Evolutionary conservation across 2,329 filamentous ascomycete genomes (phyloP), one percentile per base, ranked within the genome.

Genomic region (Fusarium secorum): DNA sequence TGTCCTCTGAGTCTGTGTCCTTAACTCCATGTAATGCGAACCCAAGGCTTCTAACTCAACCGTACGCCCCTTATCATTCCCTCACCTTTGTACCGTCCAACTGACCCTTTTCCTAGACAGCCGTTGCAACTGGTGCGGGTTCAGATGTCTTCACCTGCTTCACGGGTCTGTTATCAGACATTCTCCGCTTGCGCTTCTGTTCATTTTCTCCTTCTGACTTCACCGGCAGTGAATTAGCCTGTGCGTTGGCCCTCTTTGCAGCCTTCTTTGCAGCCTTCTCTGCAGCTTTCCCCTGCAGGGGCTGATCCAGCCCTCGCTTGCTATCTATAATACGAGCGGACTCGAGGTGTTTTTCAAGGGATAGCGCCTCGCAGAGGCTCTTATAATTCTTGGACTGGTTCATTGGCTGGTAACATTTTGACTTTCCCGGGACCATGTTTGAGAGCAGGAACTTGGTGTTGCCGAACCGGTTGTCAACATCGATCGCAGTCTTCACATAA

Each of bases 391-490:
- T 94, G 66, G 87, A 87, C 49, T 83, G 81, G 68, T 88, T 89
- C 73, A 96, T 85, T 7, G 84, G 80, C 64, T 86, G 85, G 78
- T 91, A 92, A 2, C 84, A 84, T 41, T 87, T 84, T 51, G 89
- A 85, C 79, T 94, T 97, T 20, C 95, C 94, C 0, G 94, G 94
- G 28, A 98, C 89, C 81, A 98, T 88, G 79, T 97, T 93, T 44
- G 89, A 88, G 32, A 99, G 88, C 35, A 96, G 85, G 79, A 92
- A 99, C 80, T 99, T 99, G 9, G 95, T 97, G 82, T 99, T 99
- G 46, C 92, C 91, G 79, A 91, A 96, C 68, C 90, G 90, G 79
- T 99, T 98, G 78, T 95, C 90, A 17, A 94, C 89, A 60, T 92
- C 89, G 75, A 99, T 85, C 33, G 90, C 87, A 35, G 87, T 87